Evolutionary conservation across 768 basidiomycete species (phyloP), one percentile per base, ranked within the genome.

Genomic region (Rhizopogon vinicolor): DNA sequence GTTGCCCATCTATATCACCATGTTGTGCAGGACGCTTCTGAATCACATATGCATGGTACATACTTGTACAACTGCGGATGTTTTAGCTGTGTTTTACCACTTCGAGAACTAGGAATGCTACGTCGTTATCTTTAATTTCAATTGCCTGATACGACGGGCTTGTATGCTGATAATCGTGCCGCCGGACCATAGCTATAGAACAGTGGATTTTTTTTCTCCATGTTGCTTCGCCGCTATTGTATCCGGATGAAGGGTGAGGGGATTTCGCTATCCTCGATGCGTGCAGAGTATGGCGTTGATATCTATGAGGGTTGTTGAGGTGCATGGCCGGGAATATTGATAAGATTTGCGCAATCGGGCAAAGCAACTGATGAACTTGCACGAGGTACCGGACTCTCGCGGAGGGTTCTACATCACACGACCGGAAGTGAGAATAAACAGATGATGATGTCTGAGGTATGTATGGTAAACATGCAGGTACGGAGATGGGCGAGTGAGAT

Each of bases 121-220:
- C 42, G 48, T 49, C 48, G 55, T 58, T 58, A 58, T 58, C 57
- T 53, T 58, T 25, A 50, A 51, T 58, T 58, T 46, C 55, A 58
- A 56, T 56, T 56, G 13, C 48, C 44, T 44, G 52, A 44, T 55
- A 16, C 51, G 3, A 53, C 40, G 19, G 25, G 37, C 41, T 55
- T 14, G 33, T 25, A 33, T 16, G 16, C 6, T 52, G 46, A 45
- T 53, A 37, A 53, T 51, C 46, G 35, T 37, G 28, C 51, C 52
- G 35, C 35, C 35, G 31, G 25, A 6, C 41, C 41, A 42, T 37
- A 37, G 35, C 13, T 12, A 10, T 13, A 37, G 35, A 37, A 37
- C 12, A 10, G 10, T 5, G 13, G 10, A 19, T 7, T 18, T 10
- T 10, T 33, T 37, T 25, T 25, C 25, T 37, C 14, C 2, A 49